Conservation (phyloP, 345 rosid genomes). For the Bruguiera sexangula region DNA sequence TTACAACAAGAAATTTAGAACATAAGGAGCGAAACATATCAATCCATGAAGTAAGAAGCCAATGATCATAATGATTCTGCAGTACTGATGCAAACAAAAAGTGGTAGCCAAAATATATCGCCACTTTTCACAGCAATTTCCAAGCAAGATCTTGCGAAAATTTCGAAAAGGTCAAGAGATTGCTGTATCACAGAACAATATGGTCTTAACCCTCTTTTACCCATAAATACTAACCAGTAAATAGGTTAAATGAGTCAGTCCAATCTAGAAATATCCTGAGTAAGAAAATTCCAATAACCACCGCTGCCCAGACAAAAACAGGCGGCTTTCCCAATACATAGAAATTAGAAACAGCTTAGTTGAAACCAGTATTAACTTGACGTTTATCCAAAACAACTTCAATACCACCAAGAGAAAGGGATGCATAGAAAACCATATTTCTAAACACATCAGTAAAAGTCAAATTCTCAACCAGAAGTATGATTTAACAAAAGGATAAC, state of each 20-base stretch:
- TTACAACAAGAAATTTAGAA: constrained; percentile 1
- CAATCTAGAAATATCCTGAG: constrained; percentile 9
- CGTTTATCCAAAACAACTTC: neutral
- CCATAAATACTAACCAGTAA: neutral
- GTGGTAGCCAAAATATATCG: constrained; percentile 19
- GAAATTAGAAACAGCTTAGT: neutral
- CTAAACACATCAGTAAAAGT: neutral
- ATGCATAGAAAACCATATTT: neutral
- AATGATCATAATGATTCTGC: constrained; percentile 7
- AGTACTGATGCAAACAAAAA: constrained; percentile 17
- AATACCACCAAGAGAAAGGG: neutral
- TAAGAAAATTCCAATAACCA: constrained; percentile 10
- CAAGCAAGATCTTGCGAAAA: constrained; percentile 6
- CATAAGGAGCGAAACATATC: neutral
- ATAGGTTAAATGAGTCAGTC: constrained; percentile 5
- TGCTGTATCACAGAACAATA: constrained; percentile 4
- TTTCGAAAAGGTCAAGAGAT: constrained; percentile 9
- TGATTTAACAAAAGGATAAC: neutral
- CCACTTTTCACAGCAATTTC: neutral
- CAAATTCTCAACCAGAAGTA: neutral
- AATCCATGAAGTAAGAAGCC: constrained; percentile 1
- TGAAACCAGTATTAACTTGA: constrained; percentile 2
- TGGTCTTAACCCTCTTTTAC: constrained; percentile 4
- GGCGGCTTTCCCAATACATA: neutral
- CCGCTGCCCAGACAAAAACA: neutral